phyloP scores from a whole-genome alignment of 2,329 filamentous ascomycete species.

The Fusarium stilboides region DNA sequence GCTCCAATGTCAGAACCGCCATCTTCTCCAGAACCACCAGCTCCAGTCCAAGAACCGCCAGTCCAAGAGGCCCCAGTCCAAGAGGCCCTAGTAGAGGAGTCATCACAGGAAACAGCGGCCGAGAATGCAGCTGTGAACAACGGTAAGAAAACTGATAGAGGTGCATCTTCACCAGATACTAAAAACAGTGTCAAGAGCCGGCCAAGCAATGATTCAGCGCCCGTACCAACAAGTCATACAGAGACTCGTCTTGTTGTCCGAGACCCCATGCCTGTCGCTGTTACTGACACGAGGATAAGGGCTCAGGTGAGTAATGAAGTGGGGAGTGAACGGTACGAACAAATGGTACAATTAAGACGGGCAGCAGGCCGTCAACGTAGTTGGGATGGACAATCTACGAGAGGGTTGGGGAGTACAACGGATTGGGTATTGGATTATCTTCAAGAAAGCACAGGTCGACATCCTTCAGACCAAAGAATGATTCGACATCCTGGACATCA shows the following conservation, averaged over 20 bases:
- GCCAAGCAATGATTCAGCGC: not conserved
- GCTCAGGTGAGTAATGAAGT: not conserved
- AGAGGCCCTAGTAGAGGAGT: not conserved
- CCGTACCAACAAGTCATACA: not conserved
- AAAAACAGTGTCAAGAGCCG: slow-evolving; percentile 9
- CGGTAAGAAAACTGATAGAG: slow-evolving; percentile 11
- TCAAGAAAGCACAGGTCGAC: not conserved
- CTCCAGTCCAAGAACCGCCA: not conserved
- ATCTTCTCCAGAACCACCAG: not conserved
- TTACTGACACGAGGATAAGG: not conserved
- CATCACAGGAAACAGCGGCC: not conserved
- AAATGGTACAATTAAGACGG: not conserved
- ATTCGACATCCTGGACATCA: no score
- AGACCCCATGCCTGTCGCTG: no score
- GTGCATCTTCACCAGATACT: not conserved
- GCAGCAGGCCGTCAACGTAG: not conserved
- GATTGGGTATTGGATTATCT: not conserved
- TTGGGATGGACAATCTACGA: not conserved
- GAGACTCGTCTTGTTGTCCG: not conserved
- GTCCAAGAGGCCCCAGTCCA: not conserved
- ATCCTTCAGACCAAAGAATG: not conserved
- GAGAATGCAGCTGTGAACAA: not conserved
- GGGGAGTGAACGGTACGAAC: not conserved
- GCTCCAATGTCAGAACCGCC: no score
- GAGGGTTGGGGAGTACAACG: not conserved